Base-by-base conservation (phyloP, 306 rosid species). In the Cicer judaicum region DNA sequence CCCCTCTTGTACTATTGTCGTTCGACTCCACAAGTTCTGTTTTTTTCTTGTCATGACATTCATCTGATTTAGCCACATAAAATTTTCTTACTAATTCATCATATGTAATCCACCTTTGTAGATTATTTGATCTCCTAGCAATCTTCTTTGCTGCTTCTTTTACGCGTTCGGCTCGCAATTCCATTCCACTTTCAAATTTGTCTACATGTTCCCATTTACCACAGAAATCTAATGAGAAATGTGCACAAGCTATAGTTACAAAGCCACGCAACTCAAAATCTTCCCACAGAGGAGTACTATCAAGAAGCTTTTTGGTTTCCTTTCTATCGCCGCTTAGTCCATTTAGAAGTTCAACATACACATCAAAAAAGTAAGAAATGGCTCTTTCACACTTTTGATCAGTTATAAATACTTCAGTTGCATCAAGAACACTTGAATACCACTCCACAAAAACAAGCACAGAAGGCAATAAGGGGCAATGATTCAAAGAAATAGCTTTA, bases 211-310 rank as follows among this genome's bases (percentile, higher is more conserved):
- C 92, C 89, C 81, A 77, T 19, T 78, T 83, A 64, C 87, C 79
- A 38, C 88, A 82, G 81, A 90, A 92, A 72, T 90, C 89, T 44
- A 92, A 80, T 12, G 81, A 78, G 15, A 60, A 72, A 38, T 90
- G 99, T 38, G 85, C 76, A 64, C 34, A 44, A 70, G 89, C 68
- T 60, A 88, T 67, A 10, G 98, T 93, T 41, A 79, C 77, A 82
- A 92, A 95, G 19, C 98, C 97, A 82, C 98, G 87, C 86, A 95
- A 86, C 78, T 92, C 99, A 76, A 81, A 90, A 83, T 92, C 99
- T 80, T 95, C 99, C 99, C 99, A 95, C 7, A 95, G 83, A 75
- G 99, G 90, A 55, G 73, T 72, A 70, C 59, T 63, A 73, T 78
- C 80, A 9, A 78, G 53, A 77, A 46, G 82, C 56, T 63, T 79